Conservation (phyloP, 2,329 filamentous ascomycete species). For the Diaporthe batatas region DNA sequence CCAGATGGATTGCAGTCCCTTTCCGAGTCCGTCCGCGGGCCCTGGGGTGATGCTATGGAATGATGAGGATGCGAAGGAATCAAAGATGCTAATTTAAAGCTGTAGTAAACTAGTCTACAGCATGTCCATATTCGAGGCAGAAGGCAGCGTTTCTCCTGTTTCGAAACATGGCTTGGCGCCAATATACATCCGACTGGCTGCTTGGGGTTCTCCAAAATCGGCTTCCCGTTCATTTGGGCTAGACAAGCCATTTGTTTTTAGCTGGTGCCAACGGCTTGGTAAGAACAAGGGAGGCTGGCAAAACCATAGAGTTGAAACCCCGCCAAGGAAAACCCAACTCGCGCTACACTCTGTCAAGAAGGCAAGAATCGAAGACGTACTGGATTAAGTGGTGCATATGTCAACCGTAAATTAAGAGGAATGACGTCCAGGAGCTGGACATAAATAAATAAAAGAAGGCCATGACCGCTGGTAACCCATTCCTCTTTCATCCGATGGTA, state of each 20-base stretch:
- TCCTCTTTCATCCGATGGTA: too few species aligned
- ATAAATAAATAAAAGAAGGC: background rate
- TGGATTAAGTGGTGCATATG: conserved; percentile 11
- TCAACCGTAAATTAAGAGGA: background rate
- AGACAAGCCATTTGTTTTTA: conserved; percentile 3
- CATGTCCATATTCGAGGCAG: background rate
- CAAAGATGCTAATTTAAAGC: background rate
- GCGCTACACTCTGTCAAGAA: background rate
- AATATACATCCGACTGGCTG: conserved; percentile 1
- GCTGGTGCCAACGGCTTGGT: background rate
- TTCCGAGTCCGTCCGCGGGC: too few species aligned
- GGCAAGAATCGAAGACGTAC: background rate
- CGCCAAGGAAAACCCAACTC: background rate
- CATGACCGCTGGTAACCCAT: background rate
- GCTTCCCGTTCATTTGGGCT: background rate
- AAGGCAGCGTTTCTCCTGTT: background rate
- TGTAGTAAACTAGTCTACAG: too few species aligned
- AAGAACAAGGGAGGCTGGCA: background rate
- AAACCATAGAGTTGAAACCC: conserved; percentile 17
- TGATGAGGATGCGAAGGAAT: background rate
- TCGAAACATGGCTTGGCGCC: conserved; percentile 11
- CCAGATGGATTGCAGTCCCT: background rate
- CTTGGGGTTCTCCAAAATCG: background rate
- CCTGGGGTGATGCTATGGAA: background rate
- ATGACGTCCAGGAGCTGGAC: too few species aligned